Evolutionary conservation across 495 filamentous ascomycete genomes (phyloP).

Genomic region (Neurospora sp.): DNA sequence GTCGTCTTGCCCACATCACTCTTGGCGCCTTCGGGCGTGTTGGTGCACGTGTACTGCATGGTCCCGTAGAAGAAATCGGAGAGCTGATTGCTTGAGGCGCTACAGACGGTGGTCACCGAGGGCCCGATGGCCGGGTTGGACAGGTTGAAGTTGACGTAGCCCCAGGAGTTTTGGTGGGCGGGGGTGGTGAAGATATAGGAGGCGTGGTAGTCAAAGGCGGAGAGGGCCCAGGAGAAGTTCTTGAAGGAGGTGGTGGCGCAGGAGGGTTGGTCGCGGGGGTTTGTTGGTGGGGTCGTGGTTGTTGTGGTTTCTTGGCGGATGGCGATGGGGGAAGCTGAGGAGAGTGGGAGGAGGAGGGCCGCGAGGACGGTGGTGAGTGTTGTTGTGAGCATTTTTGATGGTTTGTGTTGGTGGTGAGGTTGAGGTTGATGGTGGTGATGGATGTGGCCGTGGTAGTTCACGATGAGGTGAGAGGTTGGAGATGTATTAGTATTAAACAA

Average conservation of each 20-base stretch:
- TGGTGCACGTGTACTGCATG: slow-evolving; percentile 25
- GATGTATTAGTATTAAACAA: neutral
- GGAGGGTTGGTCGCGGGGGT: neutral
- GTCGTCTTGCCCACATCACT: slow-evolving; percentile 9
- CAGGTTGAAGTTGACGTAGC: slow-evolving; percentile 33
- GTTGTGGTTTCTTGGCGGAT: neutral
- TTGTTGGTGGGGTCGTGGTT: neutral
- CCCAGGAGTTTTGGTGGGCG: slow-evolving; percentile 34
- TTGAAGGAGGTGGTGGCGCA: slow-evolving; percentile 24
- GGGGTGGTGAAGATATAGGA: slow-evolving; percentile 33
- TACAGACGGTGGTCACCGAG: slow-evolving; percentile 22
- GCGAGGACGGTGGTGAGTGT: neutral
- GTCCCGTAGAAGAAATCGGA: slow-evolving; percentile 37
- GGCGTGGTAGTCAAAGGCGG: slow-evolving; percentile 30
- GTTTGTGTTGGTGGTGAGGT: neutral
- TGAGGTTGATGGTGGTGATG: neutral
- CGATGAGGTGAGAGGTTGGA: neutral
- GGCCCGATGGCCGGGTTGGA: slow-evolving; percentile 26
- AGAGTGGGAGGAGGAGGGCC: slow-evolving; percentile 3
- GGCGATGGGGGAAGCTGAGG: slow-evolving; percentile 1
- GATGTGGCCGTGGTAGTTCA: neutral
- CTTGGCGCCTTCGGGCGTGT: neutral
- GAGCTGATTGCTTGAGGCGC: slow-evolving; percentile 29
- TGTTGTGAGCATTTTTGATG: neutral
- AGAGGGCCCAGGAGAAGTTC: slow-evolving; percentile 25